Percentiles rank a stretch among this genome's conserved stretches.
Conservation (phyloP, 2,329 filamentous ascomycete genomes). For the Mycocentrospora acerina region DNA sequence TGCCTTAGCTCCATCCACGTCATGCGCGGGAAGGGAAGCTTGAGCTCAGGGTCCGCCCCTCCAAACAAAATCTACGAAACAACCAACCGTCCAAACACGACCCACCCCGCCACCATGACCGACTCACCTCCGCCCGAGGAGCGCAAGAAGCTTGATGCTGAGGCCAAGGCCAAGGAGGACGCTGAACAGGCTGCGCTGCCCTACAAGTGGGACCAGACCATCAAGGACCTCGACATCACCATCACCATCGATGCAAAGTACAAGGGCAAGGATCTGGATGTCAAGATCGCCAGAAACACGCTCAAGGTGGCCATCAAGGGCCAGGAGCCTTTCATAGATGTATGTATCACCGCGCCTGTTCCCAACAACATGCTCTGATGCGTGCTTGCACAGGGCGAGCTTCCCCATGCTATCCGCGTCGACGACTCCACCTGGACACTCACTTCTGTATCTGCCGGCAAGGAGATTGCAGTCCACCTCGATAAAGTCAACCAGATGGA, state of each 20-base stretch:
- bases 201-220: slow-evolving; percentile 97
- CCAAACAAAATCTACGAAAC: slow-evolving; percentile 10
- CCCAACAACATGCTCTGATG: slow-evolving; percentile 6
- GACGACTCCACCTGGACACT: slow-evolving; percentile 97
- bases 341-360: slow-evolving; percentile 45
- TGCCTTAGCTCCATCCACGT: too few species aligned
- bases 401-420: slow-evolving; percentile 74
- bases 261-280: slow-evolving; percentile 79
- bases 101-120: slow-evolving; percentile 28
- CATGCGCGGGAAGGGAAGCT: slow-evolving; percentile 3
- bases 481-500: slow-evolving; percentile 97
- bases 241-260: slow-evolving; percentile 78
- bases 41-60: slow-evolving; percentile 12
- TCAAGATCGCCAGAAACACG: slow-evolving; percentile 77
- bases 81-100: slow-evolving; percentile 4
- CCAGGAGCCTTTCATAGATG: slow-evolving; percentile 79
- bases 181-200: slow-evolving; percentile 88
- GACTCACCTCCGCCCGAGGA: slow-evolving; percentile 55
- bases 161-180: slow-evolving; percentile 69
- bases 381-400: slow-evolving; percentile 64
- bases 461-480: slow-evolving; percentile 84
- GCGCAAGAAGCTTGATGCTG: slow-evolving; percentile 58
- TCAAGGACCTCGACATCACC: slow-evolving; percentile 80
- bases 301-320: slow-evolving; percentile 85
- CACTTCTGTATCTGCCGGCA: slow-evolving; percentile 62